These are phyloP conservation scores for Stramenopiles sp. DNA, from an alignment of 352 stramenopile genomes.

Conservation along the genomic window DNA sequence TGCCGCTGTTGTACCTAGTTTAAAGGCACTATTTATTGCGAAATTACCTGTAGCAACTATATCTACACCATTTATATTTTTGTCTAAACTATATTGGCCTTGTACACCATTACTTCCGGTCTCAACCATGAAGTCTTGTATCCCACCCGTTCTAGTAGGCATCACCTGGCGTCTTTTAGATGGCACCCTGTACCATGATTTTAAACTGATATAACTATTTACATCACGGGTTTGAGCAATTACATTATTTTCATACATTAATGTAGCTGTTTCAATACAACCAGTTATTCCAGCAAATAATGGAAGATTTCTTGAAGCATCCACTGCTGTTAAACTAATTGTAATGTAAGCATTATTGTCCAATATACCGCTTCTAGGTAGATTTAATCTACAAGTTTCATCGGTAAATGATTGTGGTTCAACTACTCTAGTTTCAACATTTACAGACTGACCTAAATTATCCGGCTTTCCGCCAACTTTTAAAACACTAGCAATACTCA, in stretches of 20 bases:
- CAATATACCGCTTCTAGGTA: neutral
- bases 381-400: neutral
- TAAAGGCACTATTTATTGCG: neutral
- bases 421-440: neutral
- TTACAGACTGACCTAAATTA: neutral
- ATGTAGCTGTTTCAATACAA: neutral
- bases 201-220: neutral
- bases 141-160: neutral
- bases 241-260: neutral
- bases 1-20: neutral
- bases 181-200: neutral
- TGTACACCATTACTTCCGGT: neutral
- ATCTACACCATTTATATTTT: neutral
- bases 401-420: neutral
- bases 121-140: neutral
- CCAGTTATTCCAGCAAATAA: neutral
- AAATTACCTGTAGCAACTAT: neutral
- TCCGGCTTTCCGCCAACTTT: no score
- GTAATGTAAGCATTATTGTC: neutral
- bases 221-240: neutral
- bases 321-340: neutral
- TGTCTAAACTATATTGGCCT: neutral
- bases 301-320: neutral
- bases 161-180: neutral
- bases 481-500: no score